Conservation (phyloP, 176 grass and related monocot species). For the Eleusine indica region DNA sequence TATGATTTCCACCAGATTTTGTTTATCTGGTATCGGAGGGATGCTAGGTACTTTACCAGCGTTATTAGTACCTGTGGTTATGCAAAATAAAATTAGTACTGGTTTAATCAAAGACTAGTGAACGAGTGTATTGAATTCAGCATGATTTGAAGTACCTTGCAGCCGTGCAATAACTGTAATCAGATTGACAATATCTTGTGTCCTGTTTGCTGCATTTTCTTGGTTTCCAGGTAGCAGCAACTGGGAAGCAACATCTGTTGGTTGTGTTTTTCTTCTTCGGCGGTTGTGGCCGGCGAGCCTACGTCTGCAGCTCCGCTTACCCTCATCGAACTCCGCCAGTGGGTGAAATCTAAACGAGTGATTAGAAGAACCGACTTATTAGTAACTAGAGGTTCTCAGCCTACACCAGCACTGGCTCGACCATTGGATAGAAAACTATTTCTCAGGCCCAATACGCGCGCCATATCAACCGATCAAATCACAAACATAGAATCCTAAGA, state of each 20-base stretch:
- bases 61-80: slow-evolving; percentile 63
- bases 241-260: slow-evolving; percentile 79
- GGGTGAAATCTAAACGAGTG: slow-evolving; percentile 81
- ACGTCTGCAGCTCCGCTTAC: slow-evolving; percentile 94
- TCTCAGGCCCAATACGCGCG: slow-evolving; percentile 16
- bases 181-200: slow-evolving; percentile 86
- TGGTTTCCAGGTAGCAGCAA: slow-evolving; percentile 81
- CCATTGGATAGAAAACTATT: slow-evolving; percentile 25
- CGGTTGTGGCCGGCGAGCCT: slow-evolving; percentile 92
- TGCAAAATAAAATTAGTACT: neutral
- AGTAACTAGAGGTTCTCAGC: slow-evolving; percentile 36
- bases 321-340: slow-evolving; percentile 93
- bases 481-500: slow-evolving; percentile 2
- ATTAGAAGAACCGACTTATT: slow-evolving; percentile 45
- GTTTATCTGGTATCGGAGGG: slow-evolving; percentile 65
- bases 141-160: slow-evolving; percentile 59
- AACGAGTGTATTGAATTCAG: neutral
- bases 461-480: slow-evolving; percentile 1
- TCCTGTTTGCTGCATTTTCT: slow-evolving; percentile 67
- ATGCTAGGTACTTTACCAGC: slow-evolving; percentile 55
- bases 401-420: neutral
- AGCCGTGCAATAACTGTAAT: slow-evolving; percentile 75
- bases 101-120: slow-evolving; percentile 22
- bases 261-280: slow-evolving; percentile 90
- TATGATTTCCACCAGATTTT: slow-evolving; percentile 78